phyloP scores from a whole-genome alignment of 306 rosid species.

The Begonia masoniana region DNA sequence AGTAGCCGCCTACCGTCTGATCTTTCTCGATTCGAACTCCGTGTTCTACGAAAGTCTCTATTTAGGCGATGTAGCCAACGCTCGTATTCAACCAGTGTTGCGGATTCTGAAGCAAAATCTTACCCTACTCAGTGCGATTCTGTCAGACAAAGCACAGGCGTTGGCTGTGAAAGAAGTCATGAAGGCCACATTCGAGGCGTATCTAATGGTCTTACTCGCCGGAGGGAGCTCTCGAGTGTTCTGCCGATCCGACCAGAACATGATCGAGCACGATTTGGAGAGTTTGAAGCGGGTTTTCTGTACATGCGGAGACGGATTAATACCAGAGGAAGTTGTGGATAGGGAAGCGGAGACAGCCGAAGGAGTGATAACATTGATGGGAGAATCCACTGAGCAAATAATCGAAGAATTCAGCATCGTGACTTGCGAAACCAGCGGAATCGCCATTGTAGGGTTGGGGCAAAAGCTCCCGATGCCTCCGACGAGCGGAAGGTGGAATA shows the following conservation, averaged over 20 bases:
- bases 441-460: constrained; percentile 46
- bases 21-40: constrained; percentile 70
- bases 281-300: constrained; percentile 54
- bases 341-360: constrained; percentile 62
- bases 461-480: constrained; percentile 84
- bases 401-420: constrained; percentile 71
- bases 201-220: constrained; percentile 77
- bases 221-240: constrained; percentile 72
- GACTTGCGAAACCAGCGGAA: constrained; percentile 64
- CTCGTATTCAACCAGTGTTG: constrained; percentile 64
- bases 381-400: constrained; percentile 55
- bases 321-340: constrained; percentile 56
- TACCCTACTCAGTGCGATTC: constrained; percentile 44
- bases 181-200: constrained; percentile 74
- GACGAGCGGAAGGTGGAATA: constrained; percentile 77
- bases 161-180: constrained; percentile 75
- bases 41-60: constrained; percentile 72
- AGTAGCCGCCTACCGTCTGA: constrained; percentile 78
- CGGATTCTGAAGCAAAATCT: constrained; percentile 63
- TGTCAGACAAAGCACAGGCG: constrained; percentile 65
- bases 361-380: constrained; percentile 65
- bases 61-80: constrained; percentile 41
- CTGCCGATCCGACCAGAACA: constrained; percentile 35
- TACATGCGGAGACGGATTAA: constrained; percentile 67
- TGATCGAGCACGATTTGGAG: constrained; percentile 69